Evolutionary conservation across 169 alveolate genomes (phyloP), one percentile per base, ranked within the genome.

Genomic region (Plasmodium ovale): DNA sequence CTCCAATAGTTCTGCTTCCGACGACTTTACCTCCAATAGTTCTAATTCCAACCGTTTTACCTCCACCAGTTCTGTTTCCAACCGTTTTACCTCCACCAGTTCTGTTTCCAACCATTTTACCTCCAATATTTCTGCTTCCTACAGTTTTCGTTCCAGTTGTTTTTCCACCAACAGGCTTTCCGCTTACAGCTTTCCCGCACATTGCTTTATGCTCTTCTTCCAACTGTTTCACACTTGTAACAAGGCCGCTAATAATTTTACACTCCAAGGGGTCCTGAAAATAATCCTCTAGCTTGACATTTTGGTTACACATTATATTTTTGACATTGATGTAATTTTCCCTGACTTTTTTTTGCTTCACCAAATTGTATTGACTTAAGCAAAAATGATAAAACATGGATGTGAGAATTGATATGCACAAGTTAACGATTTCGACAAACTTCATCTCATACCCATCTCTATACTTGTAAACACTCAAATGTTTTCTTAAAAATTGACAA

Each of bases 301-400:
- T 35, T 31, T 33, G 51, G 37, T 23, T 65, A 31, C 35, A 33
- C 82, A 79, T 65, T 12, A 72, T 56, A 39, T 56, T 79, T 64
- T 79, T 79, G 1, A 79, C 82, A 39, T 67, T 79, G 1, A 79
- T 29, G 58, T 65, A 79, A 65, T 79, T 79, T 62, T 79, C 89
- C 53, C 89, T 51, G 3, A 79, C 67, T 56, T 49, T 79, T 51
- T 79, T 79, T 27, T 79, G 84, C 35, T 79, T 79, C 0, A 79
- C 65, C 25, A 79, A 56, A 29, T 79, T 79, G 21, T 79, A 79
- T 51, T 79, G 79, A 16, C 59, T 79, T 51, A 79, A 42, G 53
- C 89, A 79, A 19, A 79, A 79, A 27, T 79, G 89, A 69, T 79
- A 79, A 42, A 79, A 79, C 12, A 79, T 33, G 2, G 84, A 65